Base-by-base conservation (phyloP, 2,329 filamentous ascomycete genomes). In the Shiraia sp. region DNA sequence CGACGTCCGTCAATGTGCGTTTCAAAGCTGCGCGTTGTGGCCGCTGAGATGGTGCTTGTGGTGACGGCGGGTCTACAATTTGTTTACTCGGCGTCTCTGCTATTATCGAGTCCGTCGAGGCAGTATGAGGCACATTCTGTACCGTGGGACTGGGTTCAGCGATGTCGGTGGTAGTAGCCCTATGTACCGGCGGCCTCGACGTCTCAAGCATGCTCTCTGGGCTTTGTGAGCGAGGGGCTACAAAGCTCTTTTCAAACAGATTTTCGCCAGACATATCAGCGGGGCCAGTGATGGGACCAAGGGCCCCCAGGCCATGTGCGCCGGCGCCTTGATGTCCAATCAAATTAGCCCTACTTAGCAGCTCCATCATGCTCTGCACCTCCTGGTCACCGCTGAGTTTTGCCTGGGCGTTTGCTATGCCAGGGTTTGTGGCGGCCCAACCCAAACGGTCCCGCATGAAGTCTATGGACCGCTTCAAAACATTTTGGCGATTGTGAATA, bases 381-480 rank as follows among this genome's bases (percentile, higher is more conserved):
- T 96, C 92, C 36, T 88, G 75, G 69, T 97, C 91, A 15, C 90
- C 91, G 49, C 81, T 84, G 37, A 87, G 78, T 61, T 88, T 85
- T 38, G 91, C 89, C 69, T 96, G 90, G 12, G 90, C 90, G 63
- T 84, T 90, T 31, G 86, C 85, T 54, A 96, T 83, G 9, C 83
- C 88, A 10, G 87, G 82, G 63, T 86, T 87, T 37, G 81, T 82
- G 23, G 85, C 79, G 23, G 87, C 82, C 86, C 90, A 92, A 51
- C 88, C 88, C 71, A 95, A 81, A 51, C 88, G 88, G 65, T 96
- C 90, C 63, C 88, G 87, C 87, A 99, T 95, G 64, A 97, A 96
- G 69, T 97, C 93, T 63, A 96, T 86, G 7, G 91, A 95, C 45
- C 92, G 82, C 72, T 95, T 96, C 61, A 99, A 70, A 24, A 96